Evolutionary conservation across 371 early-diverging fungal genomes (phyloP).

Genomic region (Batrachochytrium dendrobatidis): DNA sequence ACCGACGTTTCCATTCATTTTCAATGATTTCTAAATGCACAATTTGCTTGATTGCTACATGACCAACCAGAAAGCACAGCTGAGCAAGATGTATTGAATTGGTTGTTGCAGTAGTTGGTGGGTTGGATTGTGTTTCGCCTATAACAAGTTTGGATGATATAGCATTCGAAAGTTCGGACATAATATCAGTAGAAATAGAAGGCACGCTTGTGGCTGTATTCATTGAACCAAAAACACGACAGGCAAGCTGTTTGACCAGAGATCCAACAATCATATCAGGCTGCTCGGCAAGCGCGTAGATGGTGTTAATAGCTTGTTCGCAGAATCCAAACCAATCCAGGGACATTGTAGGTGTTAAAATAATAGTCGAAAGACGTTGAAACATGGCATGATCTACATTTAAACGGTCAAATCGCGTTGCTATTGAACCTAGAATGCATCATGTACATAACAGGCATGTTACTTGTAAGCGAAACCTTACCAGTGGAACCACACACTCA

Average conservation of each 20-base stretch:
- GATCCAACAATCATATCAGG: conserved; percentile 74
- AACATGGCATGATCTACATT: conserved; percentile 8
- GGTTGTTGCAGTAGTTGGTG: neutral
- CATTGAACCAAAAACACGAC: conserved; percentile 51
- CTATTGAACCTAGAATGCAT: conserved; percentile 12
- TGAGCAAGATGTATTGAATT: conserved; percentile 70
- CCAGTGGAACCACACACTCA: too few relatives aligned
- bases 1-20: conserved; percentile 74
- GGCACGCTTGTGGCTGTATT: conserved; percentile 13
- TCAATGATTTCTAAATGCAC: conserved; percentile 89
- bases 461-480: too few relatives aligned
- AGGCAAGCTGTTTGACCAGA: conserved; percentile 59
- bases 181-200: conserved; percentile 10
- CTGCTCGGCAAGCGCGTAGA: conserved; percentile 78
- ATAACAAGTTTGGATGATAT: conserved; percentile 5
- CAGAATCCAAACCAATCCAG: conserved; percentile 67
- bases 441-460: neutral
- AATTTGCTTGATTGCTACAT: conserved; percentile 89
- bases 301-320: conserved; percentile 86
- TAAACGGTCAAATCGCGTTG: conserved; percentile 4
- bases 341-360: conserved; percentile 9
- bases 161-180: too few relatives aligned
- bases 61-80: conserved; percentile 85
- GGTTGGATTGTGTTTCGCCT: neutral
- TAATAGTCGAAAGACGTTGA: conserved; percentile 4